Evolutionary conservation across 2,329 filamentous ascomycete genomes (phyloP), one percentile per base, ranked within the genome.

Genomic region (Aspergillus calidoustus): DNA sequence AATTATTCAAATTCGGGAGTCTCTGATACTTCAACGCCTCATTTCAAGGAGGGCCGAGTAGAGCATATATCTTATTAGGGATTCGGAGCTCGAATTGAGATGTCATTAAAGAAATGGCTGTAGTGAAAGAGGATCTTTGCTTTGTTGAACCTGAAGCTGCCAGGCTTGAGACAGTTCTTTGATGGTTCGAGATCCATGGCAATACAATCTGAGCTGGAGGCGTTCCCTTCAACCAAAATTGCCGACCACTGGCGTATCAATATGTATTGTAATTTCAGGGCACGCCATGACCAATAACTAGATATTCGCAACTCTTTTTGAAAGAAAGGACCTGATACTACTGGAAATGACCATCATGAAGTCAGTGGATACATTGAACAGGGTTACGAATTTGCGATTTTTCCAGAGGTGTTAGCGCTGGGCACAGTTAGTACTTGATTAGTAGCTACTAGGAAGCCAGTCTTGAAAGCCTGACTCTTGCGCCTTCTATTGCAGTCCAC

Each of bases 161-260:
- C 28, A 31, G 13, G 9, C 47, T 23, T 6, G 43, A 31, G 30
- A 19, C n/a, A 41, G 44, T 44, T 52, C 56, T 58, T 58, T 47
- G 48, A 30, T 59, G 49, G 43, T 50, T 41, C 11, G 9, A 25
- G 22, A 31, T 38, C 28, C 25, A 54, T 68, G 60, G 66, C 65
- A 64, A 44, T 67, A 68, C 64, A 54, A 63, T 64, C 64, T 60
- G 43, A 47, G 43, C 38, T 22, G 34, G 13, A 28, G 44, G 47
- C 41, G 31, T 41, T 47, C 30, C 38, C 47, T 34, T 22, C 38
- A 19, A 25, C 38, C 49, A 38, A 30, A 43, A 41, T 54, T n/a
- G 23, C 6, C n/a, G 23, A 30, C n/a, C 3, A 22, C 6, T 17
- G 4, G 22, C 50, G 30, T 55, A 56, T 43, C 25, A 38, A 31